Base-by-base conservation (phyloP, 1,139 yeast genomes). In the Ashbya aceris region DNA sequence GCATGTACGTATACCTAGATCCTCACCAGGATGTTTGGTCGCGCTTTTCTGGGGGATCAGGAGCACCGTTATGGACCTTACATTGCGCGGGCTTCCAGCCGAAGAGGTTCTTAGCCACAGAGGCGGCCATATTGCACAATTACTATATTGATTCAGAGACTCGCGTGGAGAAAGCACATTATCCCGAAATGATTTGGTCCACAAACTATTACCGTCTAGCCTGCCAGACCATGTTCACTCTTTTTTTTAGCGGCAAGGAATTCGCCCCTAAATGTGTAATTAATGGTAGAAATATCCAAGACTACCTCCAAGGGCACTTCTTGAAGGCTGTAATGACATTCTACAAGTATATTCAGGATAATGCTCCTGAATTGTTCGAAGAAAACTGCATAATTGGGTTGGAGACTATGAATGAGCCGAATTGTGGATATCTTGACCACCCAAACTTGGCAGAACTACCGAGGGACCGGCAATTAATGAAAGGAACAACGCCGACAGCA, bases 11-110 rank as follows among this genome's bases (percentile, higher is more conserved):
- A 6, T 78, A 83, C 51, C 58, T 89, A 47, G 96, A 89, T 55
- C 83, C 94, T 2, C 97, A 89, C 59, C 97, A 89, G 60, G 97
- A 89, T 59, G 93, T 83, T 11, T 89, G 97, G 97, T 82, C 94
- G 6, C 68, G 96, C 40, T 84, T 70, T 57, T 70, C 79, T 12
- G 96, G 97, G n/a, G 97, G 97, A 1, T 80, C 89, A 45, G 97
- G 97, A 13, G 95, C 96, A 5, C 96, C 97, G 0, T 54, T 85
- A 62, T 89, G 97, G 97, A 87, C 96, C 0, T 64, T 86, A n/a
- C 81, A 83, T 55, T 93, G 95, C n/a, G 95, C 93, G 2, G 96
- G 96, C 1, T 66, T 89, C 41, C 77, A 89, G 42, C 96, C 96
- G 0, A 66, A 62, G 20, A 63, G 74, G n/a, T 84, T 89, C 54